Percentiles rank a stretch among this genome's conserved stretches.
Conservation (phyloP, 2,329 filamentous ascomycete genomes). For the Huntiella moniliformis region DNA sequence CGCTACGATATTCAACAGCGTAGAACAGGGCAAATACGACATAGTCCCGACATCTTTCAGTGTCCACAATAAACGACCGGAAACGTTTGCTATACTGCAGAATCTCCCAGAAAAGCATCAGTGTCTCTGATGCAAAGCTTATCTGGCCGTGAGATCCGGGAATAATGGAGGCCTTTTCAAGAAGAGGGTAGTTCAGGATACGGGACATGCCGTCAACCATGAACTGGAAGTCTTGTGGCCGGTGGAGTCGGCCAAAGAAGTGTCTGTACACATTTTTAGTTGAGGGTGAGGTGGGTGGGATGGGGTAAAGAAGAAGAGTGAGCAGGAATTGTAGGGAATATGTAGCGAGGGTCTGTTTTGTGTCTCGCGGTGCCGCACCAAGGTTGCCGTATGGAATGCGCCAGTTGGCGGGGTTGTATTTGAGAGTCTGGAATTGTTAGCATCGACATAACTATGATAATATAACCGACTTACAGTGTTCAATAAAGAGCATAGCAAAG, state of each 20-base stretch:
- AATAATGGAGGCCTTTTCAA: slow-evolving; percentile 73
- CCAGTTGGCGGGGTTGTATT: slow-evolving; percentile 92
- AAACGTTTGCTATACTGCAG: slow-evolving; percentile 97
- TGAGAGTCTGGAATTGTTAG: slow-evolving; percentile 47
- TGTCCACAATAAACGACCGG: slow-evolving; percentile 90
- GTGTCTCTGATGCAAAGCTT: slow-evolving; percentile 72
- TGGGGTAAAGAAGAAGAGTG: slow-evolving; percentile 66
- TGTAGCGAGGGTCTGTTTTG: slow-evolving; percentile 75
- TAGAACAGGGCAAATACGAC: slow-evolving; percentile 82
- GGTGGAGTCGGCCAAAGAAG: slow-evolving; percentile 74
- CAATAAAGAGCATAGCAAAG: slow-evolving; percentile 73
- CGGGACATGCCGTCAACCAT: slow-evolving; percentile 86
- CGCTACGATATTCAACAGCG: slow-evolving; percentile 71
- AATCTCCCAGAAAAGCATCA: slow-evolving; percentile 95
- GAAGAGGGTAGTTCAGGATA: slow-evolving; percentile 79
- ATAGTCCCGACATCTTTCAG: slow-evolving; percentile 82
- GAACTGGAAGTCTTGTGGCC: slow-evolving; percentile 94
- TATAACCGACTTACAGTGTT: slow-evolving; percentile 55
- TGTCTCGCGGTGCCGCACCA: slow-evolving; percentile 58
- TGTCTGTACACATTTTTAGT: slow-evolving; percentile 89
- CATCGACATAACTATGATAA: background rate
- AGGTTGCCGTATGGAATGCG: slow-evolving; percentile 84
- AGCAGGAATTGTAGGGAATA: slow-evolving; percentile 86
- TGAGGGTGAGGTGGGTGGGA: slow-evolving; percentile 52
- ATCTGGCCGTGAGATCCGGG: slow-evolving; percentile 39